A percentile compares a stretch with the other conserved stretches of the same genome.
phyloP scores from a whole-genome alignment of 2,329 filamentous ascomycete genomes.

The Capronia americana region DNA sequence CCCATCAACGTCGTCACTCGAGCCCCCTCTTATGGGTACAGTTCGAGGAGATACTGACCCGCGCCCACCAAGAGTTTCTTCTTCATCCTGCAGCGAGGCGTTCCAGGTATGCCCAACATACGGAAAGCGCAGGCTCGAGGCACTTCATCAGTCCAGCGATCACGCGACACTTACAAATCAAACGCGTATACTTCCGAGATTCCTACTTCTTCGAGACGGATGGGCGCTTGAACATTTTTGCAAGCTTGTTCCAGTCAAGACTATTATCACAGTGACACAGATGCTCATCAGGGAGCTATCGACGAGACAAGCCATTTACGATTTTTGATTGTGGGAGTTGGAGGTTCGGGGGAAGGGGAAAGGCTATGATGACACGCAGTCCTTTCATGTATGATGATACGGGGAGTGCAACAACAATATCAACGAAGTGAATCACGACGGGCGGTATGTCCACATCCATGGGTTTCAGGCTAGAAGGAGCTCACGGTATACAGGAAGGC shows the following conservation, averaged over 20 bases:
- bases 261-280: not conserved
- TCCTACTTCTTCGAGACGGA: not conserved
- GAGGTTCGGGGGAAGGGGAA: not conserved
- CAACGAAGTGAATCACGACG: constrained; percentile 5
- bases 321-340: not conserved
- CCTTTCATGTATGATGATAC: constrained; percentile 15
- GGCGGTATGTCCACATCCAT: constrained; percentile 3
- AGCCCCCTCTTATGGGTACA: constrained; percentile 27
- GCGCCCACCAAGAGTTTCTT: not conserved
- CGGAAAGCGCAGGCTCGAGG: constrained; percentile 1
- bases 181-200: not conserved
- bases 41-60: constrained; percentile 25
- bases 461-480: constrained; percentile 4
- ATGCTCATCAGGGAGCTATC: not conserved
- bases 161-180: not conserved
- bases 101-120: constrained; percentile 2
- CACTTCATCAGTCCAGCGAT: constrained; percentile 3
- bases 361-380: not conserved
- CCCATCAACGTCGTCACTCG: constrained; percentile 32
- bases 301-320: constrained; percentile 6
- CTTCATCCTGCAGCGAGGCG: constrained; percentile 12
- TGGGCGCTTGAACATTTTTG: not conserved
- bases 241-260: constrained; percentile 35
- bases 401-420: constrained; percentile 8
- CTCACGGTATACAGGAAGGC: not conserved